These are phyloP conservation scores for Trichoderma virens DNA, from an alignment of 495 filamentous ascomycete genomes.

Conservation along the genomic window DNA sequence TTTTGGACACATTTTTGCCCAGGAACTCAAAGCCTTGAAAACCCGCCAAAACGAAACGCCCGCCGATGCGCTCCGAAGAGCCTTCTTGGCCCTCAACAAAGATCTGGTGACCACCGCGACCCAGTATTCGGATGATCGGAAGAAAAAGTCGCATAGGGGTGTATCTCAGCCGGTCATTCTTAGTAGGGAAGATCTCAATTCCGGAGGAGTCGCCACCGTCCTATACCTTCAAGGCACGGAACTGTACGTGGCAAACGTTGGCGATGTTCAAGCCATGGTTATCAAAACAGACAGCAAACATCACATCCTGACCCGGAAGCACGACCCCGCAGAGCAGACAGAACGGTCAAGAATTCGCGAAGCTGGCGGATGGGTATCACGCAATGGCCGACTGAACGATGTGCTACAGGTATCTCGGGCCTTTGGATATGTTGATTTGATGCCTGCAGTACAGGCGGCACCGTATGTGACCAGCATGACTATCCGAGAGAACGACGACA, in stretches of 20 bases:
- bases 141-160: slow-evolving; percentile 55
- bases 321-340: slow-evolving; percentile 76
- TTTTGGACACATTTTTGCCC: slow-evolving; percentile 72
- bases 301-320: slow-evolving; percentile 75
- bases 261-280: slow-evolving; percentile 89
- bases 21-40: slow-evolving; percentile 68
- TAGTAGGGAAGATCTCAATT: slow-evolving; percentile 77
- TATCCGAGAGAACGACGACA: slow-evolving; percentile 85
- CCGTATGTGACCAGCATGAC: slow-evolving; percentile 73
- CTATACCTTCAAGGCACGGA: slow-evolving; percentile 83
- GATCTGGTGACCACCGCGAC: slow-evolving; percentile 84
- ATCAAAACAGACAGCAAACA: slow-evolving; percentile 78
- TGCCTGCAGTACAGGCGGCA: slow-evolving; percentile 87
- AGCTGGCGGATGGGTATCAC: slow-evolving; percentile 90
- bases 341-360: slow-evolving; percentile 88
- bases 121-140: slow-evolving; percentile 67
- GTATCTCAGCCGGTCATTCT: slow-evolving; percentile 55
- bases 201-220: slow-evolving; percentile 87
- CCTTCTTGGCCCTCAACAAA: slow-evolving; percentile 88
- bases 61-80: slow-evolving; percentile 71
- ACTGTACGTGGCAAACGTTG: slow-evolving; percentile 89
- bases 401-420: slow-evolving; percentile 82
- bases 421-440: slow-evolving; percentile 88
- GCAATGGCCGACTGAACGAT: slow-evolving; percentile 90
- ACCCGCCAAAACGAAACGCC: slow-evolving; percentile 55